A percentile compares a stretch with the other conserved stretches of the same genome.
phyloP scores from a whole-genome alignment of 495 filamentous ascomycete species.

The Friedmanniomyces simplex region DNA sequence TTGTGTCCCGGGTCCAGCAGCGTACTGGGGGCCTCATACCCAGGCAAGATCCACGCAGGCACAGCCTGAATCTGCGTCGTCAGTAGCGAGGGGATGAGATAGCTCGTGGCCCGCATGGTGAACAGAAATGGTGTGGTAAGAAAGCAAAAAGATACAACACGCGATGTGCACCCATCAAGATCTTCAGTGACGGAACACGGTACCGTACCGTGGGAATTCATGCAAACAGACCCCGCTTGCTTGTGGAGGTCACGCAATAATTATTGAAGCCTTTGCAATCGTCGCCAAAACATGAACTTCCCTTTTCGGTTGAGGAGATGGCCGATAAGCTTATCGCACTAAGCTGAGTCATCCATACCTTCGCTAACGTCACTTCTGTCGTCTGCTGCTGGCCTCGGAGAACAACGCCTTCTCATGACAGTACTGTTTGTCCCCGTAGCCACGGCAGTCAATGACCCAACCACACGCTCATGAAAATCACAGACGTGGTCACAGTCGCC shows the following conservation, averaged over 20 bases:
- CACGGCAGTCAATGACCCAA: not conserved
- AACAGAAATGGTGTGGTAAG: not conserved
- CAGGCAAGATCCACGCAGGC: not conserved
- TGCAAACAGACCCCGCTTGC: not conserved
- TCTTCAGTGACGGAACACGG: too few species aligned
- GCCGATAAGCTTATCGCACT: too few species aligned
- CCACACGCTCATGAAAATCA: not conserved
- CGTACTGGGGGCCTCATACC: not conserved
- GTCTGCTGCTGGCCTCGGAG: too few species aligned
- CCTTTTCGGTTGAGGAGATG: too few species aligned
- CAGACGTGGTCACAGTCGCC: not conserved
- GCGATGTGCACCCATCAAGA: not conserved
- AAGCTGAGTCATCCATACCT: too few species aligned
- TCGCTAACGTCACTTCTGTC: too few species aligned
- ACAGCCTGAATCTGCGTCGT: not conserved
- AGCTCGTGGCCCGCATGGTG: not conserved
- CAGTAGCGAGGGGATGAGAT: not conserved
- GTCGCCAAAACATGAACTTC: too few species aligned
- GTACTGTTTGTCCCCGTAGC: not conserved
- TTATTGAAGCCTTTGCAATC: too few species aligned
- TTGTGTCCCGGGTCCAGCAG: conserved; percentile 3
- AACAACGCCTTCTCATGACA: not conserved
- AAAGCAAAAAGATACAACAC: not conserved
- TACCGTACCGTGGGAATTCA: too few species aligned
- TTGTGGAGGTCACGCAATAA: not conserved